Evolutionary conservation across 306 rosid species (phyloP).

Genomic region (Cicer pinnatifidum): DNA sequence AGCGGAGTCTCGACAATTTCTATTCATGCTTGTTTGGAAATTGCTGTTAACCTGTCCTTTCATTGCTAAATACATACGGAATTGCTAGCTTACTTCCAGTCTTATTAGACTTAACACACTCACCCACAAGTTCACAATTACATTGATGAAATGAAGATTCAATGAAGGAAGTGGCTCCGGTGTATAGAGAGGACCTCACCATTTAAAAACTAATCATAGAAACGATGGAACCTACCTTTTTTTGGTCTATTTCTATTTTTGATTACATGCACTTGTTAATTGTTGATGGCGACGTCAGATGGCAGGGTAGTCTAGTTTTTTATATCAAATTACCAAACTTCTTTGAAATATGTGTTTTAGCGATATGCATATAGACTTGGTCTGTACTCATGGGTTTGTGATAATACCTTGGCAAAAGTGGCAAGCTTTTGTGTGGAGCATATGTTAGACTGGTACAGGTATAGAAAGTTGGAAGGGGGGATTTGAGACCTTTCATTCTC

Average conservation of each 20-base stretch:
- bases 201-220: no score
- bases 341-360: background rate
- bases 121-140: no score
- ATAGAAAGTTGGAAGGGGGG: background rate
- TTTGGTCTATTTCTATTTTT: no score
- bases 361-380: background rate
- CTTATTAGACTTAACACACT: no score
- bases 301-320: background rate
- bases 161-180: no score
- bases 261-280: background rate
- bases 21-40: background rate
- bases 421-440: background rate
- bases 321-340: background rate
- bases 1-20: background rate
- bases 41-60: background rate
- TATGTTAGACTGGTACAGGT: background rate
- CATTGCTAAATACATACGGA: no score
- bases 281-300: background rate
- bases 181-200: no score
- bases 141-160: no score
- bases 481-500: background rate
- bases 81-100: no score
- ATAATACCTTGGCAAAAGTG: background rate
- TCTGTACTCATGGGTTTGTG: background rate
- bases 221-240: no score